Evolutionary conservation across 164 flowering plant genomes (phyloP).

Genomic region (Vitis amurensis): DNA sequence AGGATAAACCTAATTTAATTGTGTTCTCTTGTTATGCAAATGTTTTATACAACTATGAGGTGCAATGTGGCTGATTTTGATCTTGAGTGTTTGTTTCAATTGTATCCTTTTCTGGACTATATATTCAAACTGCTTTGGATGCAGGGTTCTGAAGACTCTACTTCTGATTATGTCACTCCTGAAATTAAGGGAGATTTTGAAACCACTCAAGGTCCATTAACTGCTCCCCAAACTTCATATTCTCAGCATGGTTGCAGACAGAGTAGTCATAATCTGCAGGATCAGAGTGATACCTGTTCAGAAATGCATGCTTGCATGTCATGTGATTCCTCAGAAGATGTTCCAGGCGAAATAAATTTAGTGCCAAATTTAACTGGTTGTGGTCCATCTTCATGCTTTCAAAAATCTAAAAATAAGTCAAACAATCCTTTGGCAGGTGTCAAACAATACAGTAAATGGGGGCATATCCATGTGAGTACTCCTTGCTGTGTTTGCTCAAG

Average conservation of each 20-base stretch:
- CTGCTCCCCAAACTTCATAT: slow-evolving; percentile 21
- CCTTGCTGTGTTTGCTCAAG: too few species aligned
- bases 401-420: slow-evolving; percentile 28
- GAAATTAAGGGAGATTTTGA: slow-evolving; percentile 20
- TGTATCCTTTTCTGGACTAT: too few species aligned
- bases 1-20: too few species aligned
- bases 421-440: slow-evolving; percentile 22
- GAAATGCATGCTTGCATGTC: slow-evolving; percentile 14
- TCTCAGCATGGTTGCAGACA: slow-evolving; percentile 22
- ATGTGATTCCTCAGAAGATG: slow-evolving; percentile 18
- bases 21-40: too few species aligned
- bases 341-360: slow-evolving; percentile 27
- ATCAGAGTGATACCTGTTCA: slow-evolving; percentile 7
- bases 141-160: slow-evolving; percentile 45
- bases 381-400: slow-evolving; percentile 17
- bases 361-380: slow-evolving; percentile 10
- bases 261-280: slow-evolving; percentile 9
- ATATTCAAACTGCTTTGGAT: slow-evolving; percentile 1
- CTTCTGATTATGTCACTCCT: slow-evolving; percentile 35
- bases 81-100: too few species aligned
- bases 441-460: slow-evolving; percentile 50
- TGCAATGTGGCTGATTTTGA: too few species aligned
- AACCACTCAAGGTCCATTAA: slow-evolving; percentile 23
- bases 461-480: slow-evolving; percentile 74
- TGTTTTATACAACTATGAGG: too few species aligned